A percentile compares a stretch with the other conserved stretches of the same genome.
phyloP scores from a whole-genome alignment of 257 asterid genomes.

The Anisodus tanguticus region DNA sequence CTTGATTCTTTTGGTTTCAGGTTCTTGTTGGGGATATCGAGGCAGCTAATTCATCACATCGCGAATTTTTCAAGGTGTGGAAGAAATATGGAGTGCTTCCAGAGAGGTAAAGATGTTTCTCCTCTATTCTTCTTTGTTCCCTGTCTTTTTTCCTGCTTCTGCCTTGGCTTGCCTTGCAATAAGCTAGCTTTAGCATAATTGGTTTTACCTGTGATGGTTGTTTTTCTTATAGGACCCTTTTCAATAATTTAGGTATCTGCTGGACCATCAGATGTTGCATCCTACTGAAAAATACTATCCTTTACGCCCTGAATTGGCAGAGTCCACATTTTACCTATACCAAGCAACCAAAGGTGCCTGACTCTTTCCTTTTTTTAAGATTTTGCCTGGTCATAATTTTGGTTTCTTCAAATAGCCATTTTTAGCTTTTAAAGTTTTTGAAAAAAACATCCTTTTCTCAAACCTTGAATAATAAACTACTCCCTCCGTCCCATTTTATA shows the following conservation, averaged over 20 bases:
- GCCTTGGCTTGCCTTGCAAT: neutral
- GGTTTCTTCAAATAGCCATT: neutral
- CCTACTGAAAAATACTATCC: slow-evolving; percentile 99
- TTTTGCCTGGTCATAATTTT: neutral
- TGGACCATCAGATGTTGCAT: slow-evolving; percentile 89
- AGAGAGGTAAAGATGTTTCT: slow-evolving; percentile 59
- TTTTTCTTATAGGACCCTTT: slow-evolving; percentile 23
- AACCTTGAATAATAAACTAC: neutral
- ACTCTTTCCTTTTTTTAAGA: slow-evolving; percentile 8
- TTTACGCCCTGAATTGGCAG: slow-evolving; percentile 93
- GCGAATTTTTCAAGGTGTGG: slow-evolving; percentile 87
- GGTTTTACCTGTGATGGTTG: slow-evolving; percentile 24
- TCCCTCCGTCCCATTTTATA: too few relatives aligned
- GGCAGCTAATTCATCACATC: slow-evolving; percentile 90
- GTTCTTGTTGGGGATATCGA: slow-evolving; percentile 87
- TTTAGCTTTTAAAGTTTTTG: neutral
- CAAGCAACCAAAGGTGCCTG: slow-evolving; percentile 96
- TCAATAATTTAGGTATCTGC: slow-evolving; percentile 64
- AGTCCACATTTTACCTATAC: slow-evolving; percentile 92
- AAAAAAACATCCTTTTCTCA: neutral
- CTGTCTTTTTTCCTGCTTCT: neutral
- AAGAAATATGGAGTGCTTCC: slow-evolving; percentile 81
- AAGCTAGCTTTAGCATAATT: slow-evolving; percentile 16
- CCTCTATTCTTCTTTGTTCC: slow-evolving; percentile 24
- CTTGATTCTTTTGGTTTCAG: slow-evolving; percentile 47